Evolutionary conservation across 257 asterid genomes (phyloP), one percentile per base, ranked within the genome.

Genomic region (Forsythia viridissima): DNA sequence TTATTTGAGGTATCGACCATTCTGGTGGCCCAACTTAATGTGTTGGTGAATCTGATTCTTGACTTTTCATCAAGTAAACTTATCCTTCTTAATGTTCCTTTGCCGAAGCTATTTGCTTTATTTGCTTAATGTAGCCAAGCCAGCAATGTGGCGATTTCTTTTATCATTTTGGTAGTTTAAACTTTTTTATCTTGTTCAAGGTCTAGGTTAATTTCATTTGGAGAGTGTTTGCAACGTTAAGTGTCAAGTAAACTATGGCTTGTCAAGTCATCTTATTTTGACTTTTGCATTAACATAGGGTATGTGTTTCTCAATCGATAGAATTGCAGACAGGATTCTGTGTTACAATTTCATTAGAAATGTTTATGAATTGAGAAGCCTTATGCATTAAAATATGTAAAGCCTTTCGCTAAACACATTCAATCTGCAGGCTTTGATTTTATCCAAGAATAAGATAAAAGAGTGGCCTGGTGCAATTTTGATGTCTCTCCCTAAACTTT

Each of bases 361-460:
- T 73, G 39, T 39, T 36, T 43, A 69, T 66, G 39, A 59, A 77
- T 70, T 42, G 68, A 59, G 11, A 66, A 55, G 76, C 57, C 16
- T 39, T 40, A 3, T 73, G 52, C 77, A 79, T 78, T 74, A 65
- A 15, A 75, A 55, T 78, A 16, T 70, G 43, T 55, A 72, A 46
- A 67, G 57, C 67, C 30, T 71, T 81, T 75, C 80, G 66, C 66
- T 82, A 41, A 73, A 70, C 55, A 18, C 30, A 46, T 77, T 55
- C 15, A 40, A 8, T 74, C 42, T 84, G 88, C 91, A 95, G 99
- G 85, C 87, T 36, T 84, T 95, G 79, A 84, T 92, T 84, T 83
- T 95, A 86, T 92, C 99, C 73, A 91, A 90, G 90, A 95, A 95
- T 91, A 95, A 89, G 92, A 93, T 95, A 40, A 88, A 84, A 83